phyloP scores from a whole-genome alignment of 2,329 filamentous ascomycete genomes.

The Ascochyta clinopodiicola region DNA sequence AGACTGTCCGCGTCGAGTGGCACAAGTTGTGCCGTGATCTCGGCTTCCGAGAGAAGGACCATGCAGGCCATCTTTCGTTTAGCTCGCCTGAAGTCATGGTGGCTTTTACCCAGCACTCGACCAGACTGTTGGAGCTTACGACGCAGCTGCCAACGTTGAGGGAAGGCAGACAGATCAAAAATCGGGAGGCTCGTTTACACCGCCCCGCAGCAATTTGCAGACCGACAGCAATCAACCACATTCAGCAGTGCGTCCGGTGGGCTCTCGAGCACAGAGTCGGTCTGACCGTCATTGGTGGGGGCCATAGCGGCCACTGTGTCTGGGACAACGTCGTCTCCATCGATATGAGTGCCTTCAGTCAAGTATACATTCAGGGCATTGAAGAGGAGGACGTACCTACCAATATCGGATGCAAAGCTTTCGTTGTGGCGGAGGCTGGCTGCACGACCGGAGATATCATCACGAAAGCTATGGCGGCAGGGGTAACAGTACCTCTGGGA shows the following conservation, averaged over 20 bases:
- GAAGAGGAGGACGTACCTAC: slow-evolving; percentile 29
- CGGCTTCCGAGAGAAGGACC: slow-evolving; percentile 48
- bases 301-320: slow-evolving; percentile 67
- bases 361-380: slow-evolving; percentile 51
- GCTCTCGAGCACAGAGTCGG: slow-evolving; percentile 55
- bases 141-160: slow-evolving; percentile 50
- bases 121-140: slow-evolving; percentile 52
- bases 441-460: slow-evolving; percentile 65
- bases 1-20: slow-evolving; percentile 52
- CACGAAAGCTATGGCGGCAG: slow-evolving; percentile 52
- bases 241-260: slow-evolving; percentile 65
- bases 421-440: slow-evolving; percentile 62
- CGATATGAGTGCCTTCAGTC: slow-evolving; percentile 65
- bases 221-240: slow-evolving; percentile 56
- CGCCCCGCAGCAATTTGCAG: slow-evolving; percentile 54
- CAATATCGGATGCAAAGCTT: slow-evolving; percentile 29
- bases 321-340: slow-evolving; percentile 60
- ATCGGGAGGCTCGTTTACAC: slow-evolving; percentile 56
- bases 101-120: slow-evolving; percentile 58
- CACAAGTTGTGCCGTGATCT: slow-evolving; percentile 60
- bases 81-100: slow-evolving; percentile 58
- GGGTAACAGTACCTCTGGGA: slow-evolving; percentile 65
- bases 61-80: slow-evolving; percentile 56
- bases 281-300: slow-evolving; percentile 63
- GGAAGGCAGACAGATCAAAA: slow-evolving; percentile 55